Conservation (phyloP, 768 basidiomycete genomes). For the Agrocybe praecox region DNA sequence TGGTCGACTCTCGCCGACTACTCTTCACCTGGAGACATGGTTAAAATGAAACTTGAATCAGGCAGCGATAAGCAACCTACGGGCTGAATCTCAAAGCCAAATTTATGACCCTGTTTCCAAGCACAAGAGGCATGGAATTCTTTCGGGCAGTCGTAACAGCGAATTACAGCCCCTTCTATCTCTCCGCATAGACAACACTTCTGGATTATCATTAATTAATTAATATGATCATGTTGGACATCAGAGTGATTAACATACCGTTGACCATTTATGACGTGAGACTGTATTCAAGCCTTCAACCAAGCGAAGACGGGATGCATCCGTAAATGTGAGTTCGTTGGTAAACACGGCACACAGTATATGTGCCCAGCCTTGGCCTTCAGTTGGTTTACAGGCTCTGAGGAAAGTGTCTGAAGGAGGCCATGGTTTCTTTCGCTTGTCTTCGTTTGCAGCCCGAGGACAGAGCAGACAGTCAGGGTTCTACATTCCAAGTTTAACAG, state of each 20-base stretch:
- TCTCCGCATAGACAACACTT: constrained; percentile 76
- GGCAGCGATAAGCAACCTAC: constrained; percentile 42
- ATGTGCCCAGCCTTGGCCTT: constrained; percentile 93
- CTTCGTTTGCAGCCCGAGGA: constrained; percentile 58
- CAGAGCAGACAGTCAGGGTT: constrained; percentile 86
- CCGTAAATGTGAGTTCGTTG: constrained; percentile 82
- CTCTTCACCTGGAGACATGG: constrained; percentile 65
- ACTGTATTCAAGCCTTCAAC: constrained; percentile 87
- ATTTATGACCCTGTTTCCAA: constrained; percentile 80
- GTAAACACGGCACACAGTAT: constrained; percentile 87
- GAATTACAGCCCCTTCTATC: constrained; percentile 75
- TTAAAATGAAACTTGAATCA: not conserved
- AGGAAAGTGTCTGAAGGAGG: constrained; percentile 66
- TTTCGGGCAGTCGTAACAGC: constrained; percentile 79
- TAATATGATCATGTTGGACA: not conserved
- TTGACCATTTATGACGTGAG: constrained; percentile 68
- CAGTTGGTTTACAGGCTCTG: constrained; percentile 85
- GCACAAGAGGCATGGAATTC: constrained; percentile 92
- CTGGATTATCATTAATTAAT: constrained; percentile 36
- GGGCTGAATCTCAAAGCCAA: constrained; percentile 91
- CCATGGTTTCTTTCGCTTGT: constrained; percentile 45
- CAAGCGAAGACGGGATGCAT: constrained; percentile 69
- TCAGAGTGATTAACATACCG: constrained; percentile 47
- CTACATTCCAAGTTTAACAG: constrained; percentile 37
- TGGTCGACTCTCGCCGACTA: constrained; percentile 67